These are phyloP conservation scores for Cladosporium sp. DNA, from an alignment of 2,329 filamentous ascomycete species.

Conservation along the genomic window DNA sequence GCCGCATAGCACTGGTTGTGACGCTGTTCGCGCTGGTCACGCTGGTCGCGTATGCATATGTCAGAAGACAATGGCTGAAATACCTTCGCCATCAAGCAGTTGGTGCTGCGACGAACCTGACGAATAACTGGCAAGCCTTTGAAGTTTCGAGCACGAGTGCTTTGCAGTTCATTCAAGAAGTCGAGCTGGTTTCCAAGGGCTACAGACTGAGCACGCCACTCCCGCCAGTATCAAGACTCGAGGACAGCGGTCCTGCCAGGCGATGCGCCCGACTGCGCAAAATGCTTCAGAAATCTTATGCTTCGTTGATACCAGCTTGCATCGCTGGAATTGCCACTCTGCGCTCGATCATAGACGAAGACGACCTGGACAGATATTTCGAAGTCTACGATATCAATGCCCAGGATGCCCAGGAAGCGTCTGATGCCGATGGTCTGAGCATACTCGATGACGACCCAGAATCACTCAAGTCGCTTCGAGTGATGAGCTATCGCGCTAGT, in stretches of 20 bases:
- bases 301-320: conserved; percentile 70
- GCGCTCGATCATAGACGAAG: conserved; percentile 72
- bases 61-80: conserved; percentile 78
- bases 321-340: conserved; percentile 69
- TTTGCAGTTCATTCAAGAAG: conserved; percentile 83
- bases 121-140: conserved; percentile 75
- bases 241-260: conserved; percentile 70
- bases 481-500: conserved; percentile 68
- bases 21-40: conserved; percentile 56
- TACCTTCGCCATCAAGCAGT: conserved; percentile 75
- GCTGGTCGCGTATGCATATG: conserved; percentile 68
- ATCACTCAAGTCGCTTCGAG: conserved; percentile 74
- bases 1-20: conserved; percentile 51
- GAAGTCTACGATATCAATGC: conserved; percentile 62
- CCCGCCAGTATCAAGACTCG: conserved; percentile 87
- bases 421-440: conserved; percentile 50
- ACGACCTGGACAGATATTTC: conserved; percentile 87
- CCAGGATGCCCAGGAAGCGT: conserved; percentile 53
- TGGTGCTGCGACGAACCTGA: conserved; percentile 66
- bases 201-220: conserved; percentile 87
- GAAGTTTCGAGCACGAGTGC: conserved; percentile 76
- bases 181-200: conserved; percentile 90
- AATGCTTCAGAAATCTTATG: conserved; percentile 70
- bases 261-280: conserved; percentile 80
- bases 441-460: conserved; percentile 74